Conservation (phyloP, 139 green algal genomes). For the Marvania coccoides region DNA sequence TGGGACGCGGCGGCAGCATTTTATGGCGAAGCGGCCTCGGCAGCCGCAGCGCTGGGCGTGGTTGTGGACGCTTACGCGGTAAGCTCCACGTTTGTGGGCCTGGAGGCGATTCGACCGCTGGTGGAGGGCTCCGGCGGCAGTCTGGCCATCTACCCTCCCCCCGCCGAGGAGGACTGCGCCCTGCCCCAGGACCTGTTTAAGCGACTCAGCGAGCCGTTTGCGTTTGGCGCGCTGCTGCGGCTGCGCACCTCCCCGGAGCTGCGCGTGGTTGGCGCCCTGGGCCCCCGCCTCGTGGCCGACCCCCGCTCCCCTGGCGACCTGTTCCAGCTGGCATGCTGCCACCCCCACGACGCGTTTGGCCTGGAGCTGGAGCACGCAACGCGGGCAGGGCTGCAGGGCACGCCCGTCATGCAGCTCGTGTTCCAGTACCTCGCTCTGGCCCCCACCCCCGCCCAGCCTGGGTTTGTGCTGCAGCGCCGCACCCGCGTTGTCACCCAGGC, state of each 20-base stretch:
- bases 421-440: slow-evolving; percentile 64
- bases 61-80: slow-evolving; percentile 76
- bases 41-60: slow-evolving; percentile 62
- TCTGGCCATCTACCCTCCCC: slow-evolving; percentile 64
- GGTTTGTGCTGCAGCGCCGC: slow-evolving; percentile 47
- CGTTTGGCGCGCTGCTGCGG: slow-evolving; percentile 56
- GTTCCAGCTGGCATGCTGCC: slow-evolving; percentile 61
- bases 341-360: slow-evolving; percentile 54
- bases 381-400: slow-evolving; percentile 24
- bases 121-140: slow-evolving; percentile 52
- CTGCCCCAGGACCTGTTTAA: slow-evolving; percentile 77
- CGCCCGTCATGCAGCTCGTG: slow-evolving; percentile 55
- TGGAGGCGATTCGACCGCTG: slow-evolving; percentile 49
- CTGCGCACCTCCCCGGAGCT: slow-evolving; percentile 67
- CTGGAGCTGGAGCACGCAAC: slow-evolving; percentile 59
- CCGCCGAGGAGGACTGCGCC: slow-evolving; percentile 1
- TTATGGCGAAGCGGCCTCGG: slow-evolving; percentile 63
- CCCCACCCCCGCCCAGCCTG: background rate
- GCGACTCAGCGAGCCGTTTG: slow-evolving; percentile 45
- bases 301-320: slow-evolving; percentile 61
- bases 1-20: slow-evolving; percentile 31
- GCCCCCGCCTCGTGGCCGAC: background rate
- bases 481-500: slow-evolving; percentile 43
- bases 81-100: slow-evolving; percentile 17
- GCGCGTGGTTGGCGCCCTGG: slow-evolving; percentile 19